Conservation (phyloP, 768 basidiomycete genomes). For the Xerocomus spinulosus region DNA sequence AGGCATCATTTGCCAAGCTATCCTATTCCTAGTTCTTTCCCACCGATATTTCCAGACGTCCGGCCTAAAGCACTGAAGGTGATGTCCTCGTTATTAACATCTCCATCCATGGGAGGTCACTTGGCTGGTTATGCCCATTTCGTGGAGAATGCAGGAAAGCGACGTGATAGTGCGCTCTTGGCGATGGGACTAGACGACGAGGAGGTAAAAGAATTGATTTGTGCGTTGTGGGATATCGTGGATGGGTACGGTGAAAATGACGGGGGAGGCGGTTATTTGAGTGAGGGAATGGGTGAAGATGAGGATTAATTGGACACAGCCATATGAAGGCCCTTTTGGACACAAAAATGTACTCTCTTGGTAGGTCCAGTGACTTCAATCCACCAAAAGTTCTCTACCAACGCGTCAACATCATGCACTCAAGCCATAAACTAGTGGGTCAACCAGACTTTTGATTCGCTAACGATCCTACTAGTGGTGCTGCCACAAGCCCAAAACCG, state of each 20-base stretch:
- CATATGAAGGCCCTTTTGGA: too few species aligned
- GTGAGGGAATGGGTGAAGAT: constrained; percentile 19
- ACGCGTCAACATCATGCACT: too few species aligned
- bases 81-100: constrained; percentile 46
- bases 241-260: constrained; percentile 38
- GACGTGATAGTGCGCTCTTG: constrained; percentile 32
- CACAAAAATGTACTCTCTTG: too few species aligned
- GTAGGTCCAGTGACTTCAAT: too few species aligned
- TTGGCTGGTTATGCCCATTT: constrained; percentile 51
- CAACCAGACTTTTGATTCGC: too few species aligned
- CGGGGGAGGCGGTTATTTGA: constrained; percentile 20
- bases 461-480: too few species aligned
- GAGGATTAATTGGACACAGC: constrained; percentile 7
- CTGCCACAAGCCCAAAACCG: too few species aligned
- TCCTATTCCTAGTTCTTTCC: constrained; percentile 60
- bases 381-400: too few species aligned
- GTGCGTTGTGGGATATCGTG: constrained; percentile 56
- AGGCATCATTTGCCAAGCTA: constrained; percentile 51
- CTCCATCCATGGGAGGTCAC: constrained; percentile 35
- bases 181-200: constrained; percentile 47
- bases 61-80: constrained; percentile 18
- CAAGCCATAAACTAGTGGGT: too few species aligned
- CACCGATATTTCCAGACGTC: constrained; percentile 36
- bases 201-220: constrained; percentile 52
- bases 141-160: constrained; percentile 41